Conservation (phyloP, 306 rosid species). For the Prosopis cineraria region DNA sequence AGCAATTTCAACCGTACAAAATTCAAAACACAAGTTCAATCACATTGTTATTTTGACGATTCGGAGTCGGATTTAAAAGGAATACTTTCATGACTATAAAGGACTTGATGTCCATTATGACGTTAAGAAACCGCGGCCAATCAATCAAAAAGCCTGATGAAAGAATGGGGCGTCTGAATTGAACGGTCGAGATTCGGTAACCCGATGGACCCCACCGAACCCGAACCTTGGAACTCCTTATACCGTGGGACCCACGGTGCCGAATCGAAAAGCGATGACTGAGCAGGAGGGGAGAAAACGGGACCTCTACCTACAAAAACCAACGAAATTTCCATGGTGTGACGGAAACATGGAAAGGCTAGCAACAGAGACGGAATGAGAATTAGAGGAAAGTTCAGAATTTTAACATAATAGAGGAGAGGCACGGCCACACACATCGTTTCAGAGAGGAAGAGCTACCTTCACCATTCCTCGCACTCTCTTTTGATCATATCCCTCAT, state of each 20-base stretch:
- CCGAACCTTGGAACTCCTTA: constrained; percentile 20
- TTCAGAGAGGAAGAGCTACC: constrained; percentile 23
- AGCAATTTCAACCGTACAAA: neutral
- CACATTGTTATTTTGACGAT: neutral
- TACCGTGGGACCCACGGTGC: constrained; percentile 13
- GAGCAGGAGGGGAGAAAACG: neutral
- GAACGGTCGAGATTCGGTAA: constrained; percentile 38
- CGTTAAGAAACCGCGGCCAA: neutral
- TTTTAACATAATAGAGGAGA: neutral
- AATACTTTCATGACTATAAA: too few species aligned
- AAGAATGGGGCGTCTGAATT: neutral
- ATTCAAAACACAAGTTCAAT: neutral
- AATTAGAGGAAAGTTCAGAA: constrained; percentile 1
- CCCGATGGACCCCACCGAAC: constrained; percentile 16
- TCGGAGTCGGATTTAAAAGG: neutral
- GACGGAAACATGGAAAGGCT: neutral
- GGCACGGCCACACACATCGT: constrained; percentile 10
- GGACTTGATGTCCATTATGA: neutral
- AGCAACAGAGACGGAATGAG: neutral
- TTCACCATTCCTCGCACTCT: constrained; percentile 27
- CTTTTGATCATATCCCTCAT: neutral
- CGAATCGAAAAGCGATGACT: neutral
- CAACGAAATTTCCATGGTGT: constrained; percentile 38
- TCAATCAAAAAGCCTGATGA: neutral
- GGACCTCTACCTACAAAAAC: constrained; percentile 18